These are phyloP conservation scores for Penicillium tannophilum DNA, from an alignment of 495 filamentous ascomycete genomes.

Conservation along the genomic window DNA sequence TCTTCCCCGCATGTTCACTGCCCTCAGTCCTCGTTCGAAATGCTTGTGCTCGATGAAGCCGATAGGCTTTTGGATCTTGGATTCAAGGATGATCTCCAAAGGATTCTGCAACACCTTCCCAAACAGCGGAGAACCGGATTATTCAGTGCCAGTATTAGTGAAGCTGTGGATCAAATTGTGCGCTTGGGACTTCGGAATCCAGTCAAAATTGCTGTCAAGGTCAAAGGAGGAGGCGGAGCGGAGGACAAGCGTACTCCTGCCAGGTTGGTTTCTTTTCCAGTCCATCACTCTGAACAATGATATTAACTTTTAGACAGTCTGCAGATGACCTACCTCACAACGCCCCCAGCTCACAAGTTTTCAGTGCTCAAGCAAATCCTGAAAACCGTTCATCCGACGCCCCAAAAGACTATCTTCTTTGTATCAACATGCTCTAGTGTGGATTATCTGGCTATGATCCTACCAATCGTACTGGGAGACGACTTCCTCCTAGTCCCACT, in stretches of 20 bases:
- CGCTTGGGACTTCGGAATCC: slow-evolving; percentile 90
- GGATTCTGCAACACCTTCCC: slow-evolving; percentile 79
- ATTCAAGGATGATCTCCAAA: slow-evolving; percentile 86
- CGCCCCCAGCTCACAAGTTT: slow-evolving; percentile 74
- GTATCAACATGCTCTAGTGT: slow-evolving; percentile 94
- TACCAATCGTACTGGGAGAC: slow-evolving; percentile 63
- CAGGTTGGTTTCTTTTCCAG: slow-evolving; percentile 36
- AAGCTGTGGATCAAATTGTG: slow-evolving; percentile 91
- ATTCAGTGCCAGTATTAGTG: slow-evolving; percentile 90
- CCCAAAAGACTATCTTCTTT: slow-evolving; percentile 87
- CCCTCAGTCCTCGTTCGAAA: slow-evolving; percentile 84
- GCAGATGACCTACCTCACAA: slow-evolving; percentile 85
- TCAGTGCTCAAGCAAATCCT: slow-evolving; percentile 73
- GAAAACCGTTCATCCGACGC: slow-evolving; percentile 64
- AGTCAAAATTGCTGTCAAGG: slow-evolving; percentile 89
- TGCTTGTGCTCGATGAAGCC: slow-evolving; percentile 91
- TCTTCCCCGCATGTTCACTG: slow-evolving; percentile 90
- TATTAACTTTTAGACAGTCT: slow-evolving; percentile 46
- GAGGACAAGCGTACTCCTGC: slow-evolving; percentile 88
- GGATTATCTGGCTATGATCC: slow-evolving; percentile 81
- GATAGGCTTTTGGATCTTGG: slow-evolving; percentile 93
- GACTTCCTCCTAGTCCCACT: slow-evolving; percentile 72
- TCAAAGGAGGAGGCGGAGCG: slow-evolving; percentile 72
- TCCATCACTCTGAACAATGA: background rate
- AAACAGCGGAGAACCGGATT: slow-evolving; percentile 93